Evolutionary conservation across 495 filamentous ascomycete genomes (phyloP), one percentile per base, ranked within the genome.

Genomic region (Parmelia sp.): DNA sequence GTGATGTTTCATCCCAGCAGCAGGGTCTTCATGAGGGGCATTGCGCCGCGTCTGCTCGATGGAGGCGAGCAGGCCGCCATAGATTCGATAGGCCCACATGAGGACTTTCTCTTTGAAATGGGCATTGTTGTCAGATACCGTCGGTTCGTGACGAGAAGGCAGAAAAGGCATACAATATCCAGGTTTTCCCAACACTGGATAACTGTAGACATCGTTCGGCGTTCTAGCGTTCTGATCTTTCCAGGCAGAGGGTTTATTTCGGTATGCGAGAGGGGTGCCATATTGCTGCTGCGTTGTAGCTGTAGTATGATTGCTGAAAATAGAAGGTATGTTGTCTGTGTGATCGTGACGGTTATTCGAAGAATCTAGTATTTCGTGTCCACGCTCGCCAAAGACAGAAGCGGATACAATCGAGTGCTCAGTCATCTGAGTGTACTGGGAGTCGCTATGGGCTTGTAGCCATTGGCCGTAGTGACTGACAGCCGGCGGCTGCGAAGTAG

Each of bases 21-120:
- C 23, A 35, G 58, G 60, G 45, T 65, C 58, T 27, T 66, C 63
- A 21, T 56, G 57, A 36, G 60, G 36, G 2, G 45, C 35, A 33
- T 74, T 79, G 61, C 79, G 77, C 59, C 77, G 77, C 61, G 78
- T 80, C 62, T 86, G 83, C 56, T 93, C 87, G 12, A 96, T 82
- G 62, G 84, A 88, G 14, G 86, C 78, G 29, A 97, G 77, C 5
- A 98, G 83, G 69, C 96, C 90, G 44, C 92, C 84, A 76, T 98
- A 97, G 29, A 93, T 85, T 59, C 83, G 82, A 72, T 97, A 90
- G 37, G 94, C 94, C 84, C 89, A 92, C 21, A 87, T 81, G 53
- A 96, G 79, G 9, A 88, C 85, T 66, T 87, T 89, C 72, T 97
- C 93, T 66, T 88, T 89, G 71, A 90, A 91, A 66, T 86, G 83